Evolutionary conservation across 2,329 filamentous ascomycete species (phyloP).

Genomic region (Phyllosticta citriasiana): DNA sequence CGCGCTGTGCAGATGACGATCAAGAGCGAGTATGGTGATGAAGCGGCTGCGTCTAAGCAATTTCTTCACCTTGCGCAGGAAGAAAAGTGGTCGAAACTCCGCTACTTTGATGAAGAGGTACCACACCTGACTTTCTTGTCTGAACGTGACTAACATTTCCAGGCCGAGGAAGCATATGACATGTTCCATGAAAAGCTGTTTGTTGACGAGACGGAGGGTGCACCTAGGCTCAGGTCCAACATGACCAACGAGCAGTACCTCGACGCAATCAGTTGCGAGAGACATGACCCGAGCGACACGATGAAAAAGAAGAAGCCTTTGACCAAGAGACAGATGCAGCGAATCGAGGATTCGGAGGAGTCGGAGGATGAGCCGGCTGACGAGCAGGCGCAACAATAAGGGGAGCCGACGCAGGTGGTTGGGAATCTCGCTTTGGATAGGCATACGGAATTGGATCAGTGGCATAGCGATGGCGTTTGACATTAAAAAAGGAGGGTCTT

Average conservation of each 20-base stretch:
- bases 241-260: conserved; percentile 52
- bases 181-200: conserved; percentile 67
- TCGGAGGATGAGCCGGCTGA: conserved; percentile 2
- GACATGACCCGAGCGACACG: conserved; percentile 28
- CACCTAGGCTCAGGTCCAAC: conserved; percentile 42
- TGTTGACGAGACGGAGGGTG: conserved; percentile 33
- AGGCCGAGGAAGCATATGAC: conserved; percentile 60
- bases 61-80: conserved; percentile 69
- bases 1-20: conserved; percentile 80
- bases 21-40: conserved; percentile 61
- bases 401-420: neutral
- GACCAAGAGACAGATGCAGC: conserved; percentile 16
- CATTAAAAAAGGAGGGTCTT: neutral
- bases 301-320: conserved; percentile 27
- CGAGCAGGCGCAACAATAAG: neutral
- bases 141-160: neutral
- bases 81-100: conserved; percentile 70
- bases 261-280: conserved; percentile 50
- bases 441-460: neutral
- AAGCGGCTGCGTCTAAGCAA: conserved; percentile 62
- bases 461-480: conserved; percentile 8
- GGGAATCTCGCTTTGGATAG: neutral
- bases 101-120: conserved; percentile 73
- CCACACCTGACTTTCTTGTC: neutral
- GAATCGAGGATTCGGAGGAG: conserved; percentile 10